Evolutionary conservation across 2,329 filamentous ascomycete species (phyloP), one percentile per base, ranked within the genome.

Genomic region (Pseudocercospora fijiensis): DNA sequence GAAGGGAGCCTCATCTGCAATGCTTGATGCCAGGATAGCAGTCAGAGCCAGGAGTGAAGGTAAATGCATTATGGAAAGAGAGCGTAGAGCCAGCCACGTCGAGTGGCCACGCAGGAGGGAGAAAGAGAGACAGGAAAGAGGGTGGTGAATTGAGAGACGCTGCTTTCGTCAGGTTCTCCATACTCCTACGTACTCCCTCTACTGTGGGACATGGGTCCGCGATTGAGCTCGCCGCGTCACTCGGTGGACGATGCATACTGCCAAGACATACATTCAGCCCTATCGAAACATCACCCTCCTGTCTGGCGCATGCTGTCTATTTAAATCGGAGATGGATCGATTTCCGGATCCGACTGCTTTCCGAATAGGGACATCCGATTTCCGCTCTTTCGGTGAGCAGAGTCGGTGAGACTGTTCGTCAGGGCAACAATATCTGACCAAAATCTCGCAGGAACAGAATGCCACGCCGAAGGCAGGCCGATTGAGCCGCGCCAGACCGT

Each of bases 1-100:
- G 57, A 70, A 72, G 9, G 67, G 60, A 9, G 67, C 61, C 49
- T 61, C 41, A 51, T 68, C 66, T 18, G 66, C 66, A 16, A 60
- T 16, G n/a, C 27, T 28, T 33, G 49, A 10, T 56, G n/a, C 9
- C 30, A 52, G 30, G 20, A 26, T 18, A 27, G 33, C 8, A 13
- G 41, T 51, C 5, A 58, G 18, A 43, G 26, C 43, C 10, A 57
- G 24, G 24, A 61, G 41, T 37, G 52, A 33, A 22, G 51, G 53
- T 11, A 45, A 37, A 30, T 58, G 43, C 53, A 45, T 30, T 52
- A 30, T 53, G 24, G 30, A 33, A 16, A 10, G 9, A 49, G 22
- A 41, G 27, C 53, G 55, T 43, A 56, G 53, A 28, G 28, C 27
- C 24, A 30, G 30, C n/a, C n/a, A 18, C 24, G 16, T 24, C n/a